phyloP scores from a whole-genome alignment of 1,284 basidiomycete genomes.

The Boletus sp. region DNA sequence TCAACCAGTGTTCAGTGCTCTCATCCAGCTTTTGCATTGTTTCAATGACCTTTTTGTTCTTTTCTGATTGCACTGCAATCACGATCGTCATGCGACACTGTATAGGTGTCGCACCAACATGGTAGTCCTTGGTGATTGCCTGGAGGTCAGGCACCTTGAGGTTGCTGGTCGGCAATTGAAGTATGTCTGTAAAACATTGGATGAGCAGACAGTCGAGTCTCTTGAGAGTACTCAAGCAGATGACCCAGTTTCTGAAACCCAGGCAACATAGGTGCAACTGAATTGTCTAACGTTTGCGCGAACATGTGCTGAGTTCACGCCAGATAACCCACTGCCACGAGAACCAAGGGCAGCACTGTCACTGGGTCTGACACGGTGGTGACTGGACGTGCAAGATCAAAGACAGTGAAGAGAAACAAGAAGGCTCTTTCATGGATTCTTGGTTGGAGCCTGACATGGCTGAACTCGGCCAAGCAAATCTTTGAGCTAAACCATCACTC shows the following conservation, averaged over 20 bases:
- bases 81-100: slow-evolving; percentile 88
- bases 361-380: slow-evolving; percentile 64
- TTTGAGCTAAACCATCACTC: slow-evolving; percentile 1
- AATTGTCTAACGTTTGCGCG: slow-evolving; percentile 70
- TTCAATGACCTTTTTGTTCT: slow-evolving; percentile 81
- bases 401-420: slow-evolving; percentile 76
- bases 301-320: slow-evolving; percentile 17
- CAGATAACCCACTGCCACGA: too few species aligned
- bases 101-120: slow-evolving; percentile 65
- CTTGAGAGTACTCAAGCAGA: slow-evolving; percentile 84
- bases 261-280: slow-evolving; percentile 55
- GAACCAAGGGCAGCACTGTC: slow-evolving; percentile 75
- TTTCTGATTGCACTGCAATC: slow-evolving; percentile 90
- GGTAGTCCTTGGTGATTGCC: slow-evolving; percentile 76
- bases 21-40: slow-evolving; percentile 83
- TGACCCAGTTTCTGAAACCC: slow-evolving; percentile 86
- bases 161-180: slow-evolving; percentile 71
- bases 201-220: slow-evolving; percentile 86
- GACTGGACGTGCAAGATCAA: slow-evolving; percentile 65
- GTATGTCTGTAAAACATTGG: slow-evolving; percentile 81
- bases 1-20: slow-evolving; percentile 79
- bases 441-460: slow-evolving; percentile 48
- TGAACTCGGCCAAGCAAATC: slow-evolving; percentile 1
- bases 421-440: slow-evolving; percentile 70
- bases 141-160: slow-evolving; percentile 84